phyloP scores from a whole-genome alignment of 1,284 basidiomycete genomes.

The Rhodotorula mucilaginosa region DNA sequence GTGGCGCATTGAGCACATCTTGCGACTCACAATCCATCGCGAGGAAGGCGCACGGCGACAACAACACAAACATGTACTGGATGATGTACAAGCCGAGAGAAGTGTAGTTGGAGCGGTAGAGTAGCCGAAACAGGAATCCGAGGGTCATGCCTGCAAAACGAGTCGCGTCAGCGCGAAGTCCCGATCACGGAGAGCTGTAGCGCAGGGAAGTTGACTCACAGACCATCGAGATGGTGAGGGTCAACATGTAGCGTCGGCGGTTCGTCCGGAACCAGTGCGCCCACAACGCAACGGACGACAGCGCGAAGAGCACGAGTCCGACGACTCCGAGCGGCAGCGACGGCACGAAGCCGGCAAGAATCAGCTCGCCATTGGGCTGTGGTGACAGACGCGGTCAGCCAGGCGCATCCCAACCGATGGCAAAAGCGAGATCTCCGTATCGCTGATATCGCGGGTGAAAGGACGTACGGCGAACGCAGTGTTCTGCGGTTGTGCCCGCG shows the following conservation, averaged over 20 bases:
- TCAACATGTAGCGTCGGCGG: conserved; percentile 32
- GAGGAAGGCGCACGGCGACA: conserved; percentile 39
- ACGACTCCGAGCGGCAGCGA: conserved; percentile 16
- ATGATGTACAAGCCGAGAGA: conserved; percentile 23
- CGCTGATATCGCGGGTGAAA: neutral
- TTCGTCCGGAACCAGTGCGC: conserved; percentile 22
- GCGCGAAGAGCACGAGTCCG: conserved; percentile 20
- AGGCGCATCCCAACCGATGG: neutral
- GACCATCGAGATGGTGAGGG: conserved; percentile 31
- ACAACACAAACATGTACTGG: conserved; percentile 29
- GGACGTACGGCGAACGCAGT: neutral
- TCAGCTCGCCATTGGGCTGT: conserved; percentile 11
- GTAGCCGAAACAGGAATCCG: conserved; percentile 17
- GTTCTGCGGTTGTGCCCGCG: neutral
- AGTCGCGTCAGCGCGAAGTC: neutral
- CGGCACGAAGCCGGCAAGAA: conserved; percentile 29
- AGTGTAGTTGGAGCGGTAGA: neutral
- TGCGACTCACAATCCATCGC: conserved; percentile 26
- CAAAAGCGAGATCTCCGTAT: neutral
- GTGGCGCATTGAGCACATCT: neutral
- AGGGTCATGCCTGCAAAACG: conserved; percentile 1
- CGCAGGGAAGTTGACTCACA: conserved; percentile 7
- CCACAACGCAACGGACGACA: conserved; percentile 20
- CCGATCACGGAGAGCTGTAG: neutral
- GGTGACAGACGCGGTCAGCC: neutral